Evolutionary conservation across 1,284 basidiomycete species (phyloP), one percentile per base, ranked within the genome.

Genomic region (Grifola frondosa): DNA sequence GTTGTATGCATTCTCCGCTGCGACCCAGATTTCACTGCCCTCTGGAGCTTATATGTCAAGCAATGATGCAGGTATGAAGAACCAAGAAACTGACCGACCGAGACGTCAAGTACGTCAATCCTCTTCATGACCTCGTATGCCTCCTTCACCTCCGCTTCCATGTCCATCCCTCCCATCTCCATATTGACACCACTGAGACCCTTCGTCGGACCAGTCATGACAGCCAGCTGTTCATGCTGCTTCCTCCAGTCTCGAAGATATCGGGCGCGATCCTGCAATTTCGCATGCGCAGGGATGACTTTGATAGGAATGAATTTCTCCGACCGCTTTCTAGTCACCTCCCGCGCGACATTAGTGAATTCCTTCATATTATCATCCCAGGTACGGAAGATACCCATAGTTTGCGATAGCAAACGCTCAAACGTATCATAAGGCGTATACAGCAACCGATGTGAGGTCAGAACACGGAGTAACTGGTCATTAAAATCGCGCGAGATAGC

Each of bases 341-440:
- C 97, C 52, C 97, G 80, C 3, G 96, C 96, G 34, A 97, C 91
- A 60, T 95, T 96, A 16, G 94, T 97, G 61, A 99, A 99, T 62
- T 97, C 96, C 68, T 98, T 98, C 71, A 97, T 90, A 41, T 87
- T 79, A 60, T 97, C 96, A 65, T 98, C 96, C 96, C 96, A 99
- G 1, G 88, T 89, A 7, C 82, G 78, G 72, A 98, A 98, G 42
- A 97, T 94, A 28, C 78, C 79, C 52, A 81, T 82, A 0, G 89
- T 85, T 46, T 87, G 81, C 1, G 74, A 71, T 44, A 97, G 80
- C 9, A 92, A 76, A 8, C 91, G 80, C 54, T 97, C 93, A 61
- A 99, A 99, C 0, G 91, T 90, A 43, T 90, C 83, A 65, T 97
- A 98, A 1, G 95, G 93, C 35, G 91, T 90, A 65, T 97, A 97